Base-by-base conservation (phyloP, 441 rosid species). In the Sinapis alba region DNA sequence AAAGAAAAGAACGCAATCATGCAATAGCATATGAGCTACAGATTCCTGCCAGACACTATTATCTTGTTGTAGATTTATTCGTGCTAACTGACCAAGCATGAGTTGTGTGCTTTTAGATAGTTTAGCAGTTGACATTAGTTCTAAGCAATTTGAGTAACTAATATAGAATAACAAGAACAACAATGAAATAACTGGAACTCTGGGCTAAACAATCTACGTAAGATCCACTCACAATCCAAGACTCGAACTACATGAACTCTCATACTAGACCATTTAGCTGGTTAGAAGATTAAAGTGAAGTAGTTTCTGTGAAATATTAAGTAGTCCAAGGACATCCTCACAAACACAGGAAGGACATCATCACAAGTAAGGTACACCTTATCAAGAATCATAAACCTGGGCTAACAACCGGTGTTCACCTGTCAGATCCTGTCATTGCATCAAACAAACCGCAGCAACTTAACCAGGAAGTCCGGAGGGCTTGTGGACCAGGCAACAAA, bases 401-500 rank as follows among this genome's bases (percentile, higher is more conserved):
- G 62, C 74, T 43, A 62, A 73, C 81, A 62, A 73, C 81, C 75
- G 56, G 71, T 57, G 79, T 89, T 83, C 51, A 94, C 86, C 90
- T 74, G 50, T 75, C 62, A 26, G 96, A 84, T 41, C 97, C 89
- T 15, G 84, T 60, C 76, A 89, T 63, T 20, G 74, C 82, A 67
- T 94, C 97, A 80, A 90, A 86, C 84, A 94, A 80, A 62, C 99
- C 99, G 18, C 97, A 94, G 84, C 99, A 94, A 81, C 86, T 82
- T 71, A 86, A 53, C 85, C 89, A 87, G 12, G 89, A 89, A 41
- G 89, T 86, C 81, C 86, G 86, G 71, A 84, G 82, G 6, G 65
- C 83, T 65, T 59, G 72, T 65, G 77, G 87, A 51, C 89, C 81
- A 34, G 84, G 24, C 11, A 79, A 69, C 71, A 80, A 69, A 67